Conservation (phyloP, 1,284 basidiomycete species). For the Athelia sp. region DNA sequence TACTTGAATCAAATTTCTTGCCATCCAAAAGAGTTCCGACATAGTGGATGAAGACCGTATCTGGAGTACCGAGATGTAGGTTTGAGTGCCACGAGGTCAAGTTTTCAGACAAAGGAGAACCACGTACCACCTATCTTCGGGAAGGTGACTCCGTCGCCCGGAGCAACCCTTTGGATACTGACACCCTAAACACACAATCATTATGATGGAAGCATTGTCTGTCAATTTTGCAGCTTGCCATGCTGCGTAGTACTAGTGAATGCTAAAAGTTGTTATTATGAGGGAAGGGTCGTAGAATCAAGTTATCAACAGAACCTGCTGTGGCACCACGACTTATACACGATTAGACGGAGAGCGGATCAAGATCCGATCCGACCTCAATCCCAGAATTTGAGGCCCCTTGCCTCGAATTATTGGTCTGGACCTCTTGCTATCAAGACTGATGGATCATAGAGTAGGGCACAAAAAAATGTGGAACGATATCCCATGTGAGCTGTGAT, state of each 20-base stretch:
- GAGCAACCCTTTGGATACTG: constrained; percentile 31
- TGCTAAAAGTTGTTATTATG: background rate
- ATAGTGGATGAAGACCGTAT: constrained; percentile 66
- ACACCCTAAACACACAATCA: constrained; percentile 30
- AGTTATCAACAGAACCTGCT: background rate
- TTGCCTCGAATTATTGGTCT: background rate
- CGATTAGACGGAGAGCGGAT: constrained; percentile 1
- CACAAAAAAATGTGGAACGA: too few relatives aligned
- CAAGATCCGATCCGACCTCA: constrained; percentile 1
- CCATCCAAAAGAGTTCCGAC: constrained; percentile 63
- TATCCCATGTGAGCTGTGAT: too few relatives aligned
- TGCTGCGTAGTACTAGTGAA: constrained; percentile 29
- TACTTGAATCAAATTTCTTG: constrained; percentile 65
- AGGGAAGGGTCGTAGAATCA: too few relatives aligned
- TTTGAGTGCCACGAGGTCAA: background rate
- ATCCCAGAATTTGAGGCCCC: background rate
- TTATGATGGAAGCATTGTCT: constrained; percentile 1
- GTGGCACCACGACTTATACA: constrained; percentile 1
- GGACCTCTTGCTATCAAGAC: background rate
- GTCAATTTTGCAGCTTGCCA: constrained; percentile 56
- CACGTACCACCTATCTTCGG: constrained; percentile 43
- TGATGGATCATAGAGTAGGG: background rate
- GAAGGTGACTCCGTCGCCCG: constrained; percentile 42
- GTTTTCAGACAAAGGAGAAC: background rate
- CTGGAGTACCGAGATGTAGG: constrained; percentile 22